Base-by-base conservation (phyloP, 208 protist species). In the Acanthamoeba healyi region DNA sequence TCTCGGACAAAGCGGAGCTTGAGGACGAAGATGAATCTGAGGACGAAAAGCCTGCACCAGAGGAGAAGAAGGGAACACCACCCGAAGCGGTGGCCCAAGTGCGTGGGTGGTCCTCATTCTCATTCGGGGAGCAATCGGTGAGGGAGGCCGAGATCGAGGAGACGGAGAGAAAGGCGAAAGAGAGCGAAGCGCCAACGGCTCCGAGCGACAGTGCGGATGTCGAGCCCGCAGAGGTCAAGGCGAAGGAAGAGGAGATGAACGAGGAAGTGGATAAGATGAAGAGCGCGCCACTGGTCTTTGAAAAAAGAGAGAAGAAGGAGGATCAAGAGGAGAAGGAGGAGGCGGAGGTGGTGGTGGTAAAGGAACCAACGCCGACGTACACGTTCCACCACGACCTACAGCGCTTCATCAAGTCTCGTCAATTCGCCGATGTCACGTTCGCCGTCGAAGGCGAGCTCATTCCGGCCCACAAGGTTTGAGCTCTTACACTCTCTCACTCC, bases 371-470 rank as follows among this genome's bases (percentile, higher is more conserved):
- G 29, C 29, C 32, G 7, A 14, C 15, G 82, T 29, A 90, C 82
- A 90, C 51, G 15, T 67, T 90, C 24, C 17, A 61, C 17, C 3
- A 67, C 3, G 51, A 90, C 82, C 54, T 90, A 7, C n/a, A 63
- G 32, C 22, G 29, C 10, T 70, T 7, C 29, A 19, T 90, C 54
- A 90, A 67, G 32, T 63, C 4, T 24, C 0, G 24, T 44, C 14
- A 90, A 29, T 90, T 61, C 26, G 44, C 82, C 15, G 82, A 90
- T 26, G 54, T 90, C 34, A 49, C 15, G 56, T 46, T 90, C n/a
- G 34, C 36, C 34, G 82, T 67, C 36, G 82, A 90, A 32, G 82
- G 82, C n/a, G 54, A 90, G 36, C 22, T 61, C 51, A 70, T 90
- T 15, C 56, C 46, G 22, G 82, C 82, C 19, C 82, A 90, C 36